Evolutionary conservation across 768 basidiomycete genomes (phyloP), one percentile per base, ranked within the genome.

Genomic region (Cyathus striatus): DNA sequence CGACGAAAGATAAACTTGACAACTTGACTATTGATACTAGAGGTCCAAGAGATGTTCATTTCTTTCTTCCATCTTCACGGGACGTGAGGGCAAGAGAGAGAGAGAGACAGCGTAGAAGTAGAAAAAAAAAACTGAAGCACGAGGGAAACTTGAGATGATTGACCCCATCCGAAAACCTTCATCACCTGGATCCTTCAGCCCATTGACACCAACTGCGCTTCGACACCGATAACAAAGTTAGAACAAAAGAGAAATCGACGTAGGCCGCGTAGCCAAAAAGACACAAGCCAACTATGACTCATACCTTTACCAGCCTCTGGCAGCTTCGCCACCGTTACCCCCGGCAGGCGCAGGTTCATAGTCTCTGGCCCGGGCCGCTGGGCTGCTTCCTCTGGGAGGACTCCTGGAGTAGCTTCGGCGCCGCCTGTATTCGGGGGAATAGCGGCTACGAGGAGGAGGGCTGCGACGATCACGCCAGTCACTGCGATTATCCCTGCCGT

Each of bases 381-480:
- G 75, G 60, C 74, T 76, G 59, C 82, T 78, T 41, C 84, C 86
- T 52, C 86, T 72, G 41, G 85, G 86, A 18, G 88, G 89, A 65
- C 84, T 88, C 58, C 84, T 75, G 42, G 84, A 86, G 51, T 86
- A 84, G 64, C 85, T 88, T 60, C 77, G 73, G 42, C 88, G 83
- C 59, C 74, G 76, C 53, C 83, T 74, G 50, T 86, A 79, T 52
- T 87, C 86, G 48, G 86, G 87, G 49, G 85, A 88, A 69, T 86
- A 83, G 45, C 85, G 69, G 46, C 80, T 72, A 50, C 81, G 68
- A 39, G 83, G 78, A 44, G 82, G 69, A 39, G 85, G 81, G 68
- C 83, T 85, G 49, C 89, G 81, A 53, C 87, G 79, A 52, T 90
- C 87, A 51, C 86, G 79, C 81, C 86, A 87, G 53, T 89, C 84